A percentile compares a stretch with the other conserved stretches of the same genome.
These are phyloP conservation scores for Gossypium mustelinum DNA, from an alignment of 345 rosid species.

Conservation along the genomic window DNA sequence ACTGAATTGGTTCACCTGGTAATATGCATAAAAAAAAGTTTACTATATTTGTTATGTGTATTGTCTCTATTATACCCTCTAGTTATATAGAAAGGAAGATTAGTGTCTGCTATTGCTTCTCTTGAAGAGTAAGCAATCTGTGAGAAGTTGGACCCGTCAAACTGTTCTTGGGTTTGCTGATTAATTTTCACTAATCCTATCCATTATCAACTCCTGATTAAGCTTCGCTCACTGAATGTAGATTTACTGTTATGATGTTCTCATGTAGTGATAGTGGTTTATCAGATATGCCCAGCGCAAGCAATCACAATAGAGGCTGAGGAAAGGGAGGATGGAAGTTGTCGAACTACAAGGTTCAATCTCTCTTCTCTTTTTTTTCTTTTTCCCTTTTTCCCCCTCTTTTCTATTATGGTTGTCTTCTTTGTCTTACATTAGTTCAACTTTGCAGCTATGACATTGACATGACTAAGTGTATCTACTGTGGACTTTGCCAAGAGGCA, in stretches of 20 bases:
- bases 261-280: constrained; percentile 18
- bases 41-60: background rate
- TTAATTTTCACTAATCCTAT: background rate
- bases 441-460: constrained; percentile 78
- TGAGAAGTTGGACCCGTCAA: background rate
- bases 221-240: background rate
- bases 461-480: constrained; percentile 97
- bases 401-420: background rate
- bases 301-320: constrained; percentile 98
- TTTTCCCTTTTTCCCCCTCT: background rate
- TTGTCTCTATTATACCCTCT: background rate
- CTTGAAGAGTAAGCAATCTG: background rate
- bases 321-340: constrained; percentile 98
- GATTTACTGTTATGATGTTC: constrained; percentile 1
- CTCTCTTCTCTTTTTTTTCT: background rate
- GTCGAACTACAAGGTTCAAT: constrained; percentile 83
- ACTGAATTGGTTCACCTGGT: background rate
- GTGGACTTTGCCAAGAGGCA: constrained; percentile 99
- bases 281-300: constrained; percentile 91
- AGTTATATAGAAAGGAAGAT: constrained; percentile 1
- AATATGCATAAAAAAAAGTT: background rate
- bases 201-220: background rate
- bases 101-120: background rate
- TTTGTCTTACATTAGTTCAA: constrained; percentile 6
- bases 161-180: background rate